phyloP scores from a whole-genome alignment of 1,284 basidiomycete genomes.

The Mycena sp. region DNA sequence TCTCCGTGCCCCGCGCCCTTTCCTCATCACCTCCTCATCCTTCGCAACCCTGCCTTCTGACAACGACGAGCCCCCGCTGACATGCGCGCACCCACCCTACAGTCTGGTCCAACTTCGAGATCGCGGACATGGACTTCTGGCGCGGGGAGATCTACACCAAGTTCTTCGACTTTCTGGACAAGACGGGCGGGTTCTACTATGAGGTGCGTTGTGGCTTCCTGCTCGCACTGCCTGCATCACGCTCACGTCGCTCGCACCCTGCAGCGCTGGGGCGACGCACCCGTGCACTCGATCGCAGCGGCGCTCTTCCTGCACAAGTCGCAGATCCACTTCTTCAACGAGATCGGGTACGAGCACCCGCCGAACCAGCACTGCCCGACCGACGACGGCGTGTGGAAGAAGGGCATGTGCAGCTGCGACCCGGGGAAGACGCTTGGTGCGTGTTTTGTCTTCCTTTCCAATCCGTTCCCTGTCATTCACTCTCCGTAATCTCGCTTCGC shows the following conservation, averaged over 20 bases:
- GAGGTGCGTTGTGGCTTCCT: constrained; percentile 54
- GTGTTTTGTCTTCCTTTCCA: constrained; percentile 28
- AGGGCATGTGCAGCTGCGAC: constrained; percentile 62
- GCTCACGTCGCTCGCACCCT: not conserved
- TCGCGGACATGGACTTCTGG: constrained; percentile 73
- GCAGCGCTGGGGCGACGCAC: constrained; percentile 83
- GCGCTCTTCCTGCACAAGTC: constrained; percentile 69
- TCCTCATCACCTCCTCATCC: not conserved
- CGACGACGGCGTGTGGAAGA: constrained; percentile 54
- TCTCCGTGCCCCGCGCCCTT: not conserved
- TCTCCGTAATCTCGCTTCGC: not conserved
- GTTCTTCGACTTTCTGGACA: constrained; percentile 80
- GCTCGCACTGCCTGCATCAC: not conserved
- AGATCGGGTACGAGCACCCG: constrained; percentile 70
- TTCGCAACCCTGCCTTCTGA: not conserved
- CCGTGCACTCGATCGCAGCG: constrained; percentile 80
- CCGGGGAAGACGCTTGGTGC: constrained; percentile 61
- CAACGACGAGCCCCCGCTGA: not conserved
- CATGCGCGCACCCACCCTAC: not conserved
- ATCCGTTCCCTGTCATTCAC: not conserved
- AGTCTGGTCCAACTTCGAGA: constrained; percentile 86
- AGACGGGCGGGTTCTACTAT: constrained; percentile 81
- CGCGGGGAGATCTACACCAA: constrained; percentile 69
- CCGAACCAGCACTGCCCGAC: constrained; percentile 73
- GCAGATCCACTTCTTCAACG: constrained; percentile 76